Evolutionary conservation across 2,329 filamentous ascomycete genomes (phyloP).

Genomic region (Alternaria tenuissima): DNA sequence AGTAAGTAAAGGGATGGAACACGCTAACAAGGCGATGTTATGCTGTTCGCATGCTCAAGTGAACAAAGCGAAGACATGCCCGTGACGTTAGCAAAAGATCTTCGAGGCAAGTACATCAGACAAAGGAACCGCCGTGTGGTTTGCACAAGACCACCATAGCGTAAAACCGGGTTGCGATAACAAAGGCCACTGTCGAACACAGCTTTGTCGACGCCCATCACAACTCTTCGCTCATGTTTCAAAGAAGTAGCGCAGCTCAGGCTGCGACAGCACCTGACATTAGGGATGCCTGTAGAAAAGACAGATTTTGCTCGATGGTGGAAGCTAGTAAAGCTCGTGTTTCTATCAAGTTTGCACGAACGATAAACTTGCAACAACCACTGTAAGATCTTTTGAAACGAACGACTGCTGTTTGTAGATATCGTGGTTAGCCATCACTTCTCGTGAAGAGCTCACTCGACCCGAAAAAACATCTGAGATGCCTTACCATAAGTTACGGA

Average conservation of each 20-base stretch:
- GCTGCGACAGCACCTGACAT: background rate
- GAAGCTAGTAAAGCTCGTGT: background rate
- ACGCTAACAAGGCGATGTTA: background rate
- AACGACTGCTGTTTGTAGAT: background rate
- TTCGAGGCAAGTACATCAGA: background rate
- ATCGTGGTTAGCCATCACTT: no score
- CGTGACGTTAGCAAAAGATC: background rate
- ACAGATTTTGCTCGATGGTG: background rate
- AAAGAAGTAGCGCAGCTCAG: constrained; percentile 7
- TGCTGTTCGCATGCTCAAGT: background rate
- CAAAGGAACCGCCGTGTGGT: constrained; percentile 6
- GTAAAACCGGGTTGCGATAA: background rate
- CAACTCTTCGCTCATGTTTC: background rate
- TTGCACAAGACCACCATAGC: background rate
- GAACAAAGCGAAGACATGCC: constrained; percentile 9
- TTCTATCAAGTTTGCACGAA: background rate
- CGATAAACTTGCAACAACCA: background rate
- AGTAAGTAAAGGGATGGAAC: background rate
- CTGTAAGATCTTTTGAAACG: background rate
- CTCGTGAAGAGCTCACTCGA: fast-evolving
- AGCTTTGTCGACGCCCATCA: constrained; percentile 6
- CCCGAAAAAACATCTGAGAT: background rate
- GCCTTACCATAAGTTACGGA: background rate
- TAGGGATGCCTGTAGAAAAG: background rate
- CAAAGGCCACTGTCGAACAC: constrained; percentile 9